Evolutionary conservation across 1,284 basidiomycete species (phyloP).

Genomic region (Porogramme epimiltina): DNA sequence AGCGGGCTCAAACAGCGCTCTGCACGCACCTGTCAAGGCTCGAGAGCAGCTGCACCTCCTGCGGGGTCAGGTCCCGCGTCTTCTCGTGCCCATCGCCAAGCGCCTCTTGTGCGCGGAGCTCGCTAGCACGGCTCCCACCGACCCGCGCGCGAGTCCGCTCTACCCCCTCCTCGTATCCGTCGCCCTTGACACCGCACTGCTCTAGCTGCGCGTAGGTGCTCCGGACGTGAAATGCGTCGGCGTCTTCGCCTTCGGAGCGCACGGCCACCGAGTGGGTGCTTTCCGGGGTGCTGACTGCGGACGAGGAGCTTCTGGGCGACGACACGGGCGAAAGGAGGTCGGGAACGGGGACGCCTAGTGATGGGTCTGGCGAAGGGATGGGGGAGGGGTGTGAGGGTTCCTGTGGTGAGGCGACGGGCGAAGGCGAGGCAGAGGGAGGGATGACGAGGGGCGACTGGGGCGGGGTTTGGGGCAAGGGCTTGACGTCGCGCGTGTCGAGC

Average conservation of each 20-base stretch:
- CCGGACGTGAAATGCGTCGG: constrained; percentile 85
- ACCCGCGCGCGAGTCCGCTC: constrained; percentile 91
- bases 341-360: constrained; percentile 12
- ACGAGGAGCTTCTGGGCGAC: constrained; percentile 38
- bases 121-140: constrained; percentile 59
- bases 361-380: constrained; percentile 19
- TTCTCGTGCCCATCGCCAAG: constrained; percentile 60
- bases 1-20: background rate
- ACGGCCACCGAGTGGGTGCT: constrained; percentile 58
- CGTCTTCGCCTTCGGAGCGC: constrained; percentile 78
- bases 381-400: constrained; percentile 10
- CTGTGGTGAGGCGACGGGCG: constrained; percentile 12
- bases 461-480: constrained; percentile 17
- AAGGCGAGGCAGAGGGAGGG: constrained; percentile 18
- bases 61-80: constrained; percentile 55
- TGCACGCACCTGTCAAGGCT: constrained; percentile 76
- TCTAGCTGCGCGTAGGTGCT: constrained; percentile 90
- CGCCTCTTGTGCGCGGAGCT: constrained; percentile 55
- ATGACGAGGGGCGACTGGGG: constrained; percentile 19
- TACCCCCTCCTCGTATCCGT: constrained; percentile 89
- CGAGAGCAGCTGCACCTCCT: constrained; percentile 70
- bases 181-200: constrained; percentile 82
- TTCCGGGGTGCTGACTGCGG: constrained; percentile 38
- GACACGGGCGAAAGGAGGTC: constrained; percentile 18
- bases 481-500: constrained; percentile 8